Conservation (phyloP, 1,284 basidiomycete species). For the Trichosporon sp. region DNA sequence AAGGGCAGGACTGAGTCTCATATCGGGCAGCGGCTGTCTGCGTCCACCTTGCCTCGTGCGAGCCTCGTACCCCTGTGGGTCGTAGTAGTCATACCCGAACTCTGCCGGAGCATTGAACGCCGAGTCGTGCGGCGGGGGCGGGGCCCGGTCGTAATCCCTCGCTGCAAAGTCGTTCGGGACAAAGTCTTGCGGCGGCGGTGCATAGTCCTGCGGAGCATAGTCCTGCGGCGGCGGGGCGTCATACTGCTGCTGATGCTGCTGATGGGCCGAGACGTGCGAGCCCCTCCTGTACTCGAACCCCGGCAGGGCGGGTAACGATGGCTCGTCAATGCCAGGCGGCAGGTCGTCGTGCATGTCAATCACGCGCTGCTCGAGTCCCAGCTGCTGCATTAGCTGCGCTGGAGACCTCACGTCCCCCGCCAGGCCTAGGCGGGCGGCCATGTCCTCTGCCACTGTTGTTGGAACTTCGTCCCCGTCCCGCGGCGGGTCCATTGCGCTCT, state of each 20-base stretch:
- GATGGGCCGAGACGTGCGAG: neutral
- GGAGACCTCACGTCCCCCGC: constrained; percentile 4
- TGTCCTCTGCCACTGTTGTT: constrained; percentile 28
- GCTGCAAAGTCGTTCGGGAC: too few species aligned
- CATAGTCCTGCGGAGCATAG: neutral
- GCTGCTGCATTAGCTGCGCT: constrained; percentile 41
- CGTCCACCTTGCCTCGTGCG: neutral
- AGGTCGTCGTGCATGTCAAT: constrained; percentile 48
- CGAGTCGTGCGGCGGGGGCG: neutral
- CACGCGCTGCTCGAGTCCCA: constrained; percentile 45
- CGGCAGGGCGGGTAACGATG: constrained; percentile 45
- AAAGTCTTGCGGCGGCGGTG: neutral
- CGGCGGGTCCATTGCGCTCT: constrained; percentile 45
- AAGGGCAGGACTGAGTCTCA: neutral
- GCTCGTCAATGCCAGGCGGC: constrained; percentile 48
- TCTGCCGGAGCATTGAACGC: too few species aligned
- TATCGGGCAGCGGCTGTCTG: neutral
- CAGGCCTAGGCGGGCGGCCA: constrained; percentile 36
- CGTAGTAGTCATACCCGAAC: neutral
- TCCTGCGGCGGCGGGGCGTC: neutral
- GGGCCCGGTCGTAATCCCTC: constrained; percentile 2
- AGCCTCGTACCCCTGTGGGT: neutral
- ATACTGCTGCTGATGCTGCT: neutral
- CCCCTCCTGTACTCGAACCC: constrained; percentile 18
- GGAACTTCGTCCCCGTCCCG: constrained; percentile 10